Conservation (phyloP, 225 moss, liverwort and hornwort genomes). For the Bryum argenteum region DNA sequence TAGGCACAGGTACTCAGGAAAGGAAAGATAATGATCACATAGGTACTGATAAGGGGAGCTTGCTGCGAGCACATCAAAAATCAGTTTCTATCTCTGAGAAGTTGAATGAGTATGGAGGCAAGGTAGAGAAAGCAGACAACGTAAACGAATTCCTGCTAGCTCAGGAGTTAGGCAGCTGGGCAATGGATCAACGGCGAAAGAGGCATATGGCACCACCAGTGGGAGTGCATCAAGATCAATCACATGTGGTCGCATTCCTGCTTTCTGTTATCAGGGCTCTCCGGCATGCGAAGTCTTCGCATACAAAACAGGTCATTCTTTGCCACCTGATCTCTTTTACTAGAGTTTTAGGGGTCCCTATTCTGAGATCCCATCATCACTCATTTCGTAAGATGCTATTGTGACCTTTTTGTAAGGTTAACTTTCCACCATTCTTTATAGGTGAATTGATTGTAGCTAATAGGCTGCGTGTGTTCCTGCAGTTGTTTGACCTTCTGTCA, state of each 20-base stretch:
- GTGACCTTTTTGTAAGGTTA: not conserved
- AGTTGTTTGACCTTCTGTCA: constrained; percentile 96
- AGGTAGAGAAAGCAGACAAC: constrained; percentile 50
- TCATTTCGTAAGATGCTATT: not conserved
- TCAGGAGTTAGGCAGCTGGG: constrained; percentile 45
- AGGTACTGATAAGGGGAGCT: constrained; percentile 38
- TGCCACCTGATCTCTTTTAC: not conserved
- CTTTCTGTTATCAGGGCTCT: constrained; percentile 86
- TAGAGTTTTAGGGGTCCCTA: constrained; percentile 3
- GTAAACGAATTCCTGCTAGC: constrained; percentile 49
- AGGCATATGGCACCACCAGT: constrained; percentile 80
- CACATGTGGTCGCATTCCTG: constrained; percentile 77
- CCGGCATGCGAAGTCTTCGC: constrained; percentile 75
- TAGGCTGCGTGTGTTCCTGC: constrained; percentile 30
- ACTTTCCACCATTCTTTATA: not conserved
- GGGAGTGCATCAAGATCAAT: constrained; percentile 78
- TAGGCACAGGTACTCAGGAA: constrained; percentile 36
- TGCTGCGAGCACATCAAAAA: constrained; percentile 44
- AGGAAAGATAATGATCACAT: constrained; percentile 46
- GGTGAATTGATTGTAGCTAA: not conserved
- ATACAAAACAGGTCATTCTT: constrained; percentile 75
- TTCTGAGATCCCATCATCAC: not conserved
- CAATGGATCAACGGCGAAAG: constrained; percentile 58
- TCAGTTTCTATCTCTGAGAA: constrained; percentile 47
- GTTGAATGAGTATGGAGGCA: constrained; percentile 44